These are phyloP conservation scores for Calvatia gigantea DNA, from an alignment of 768 basidiomycete genomes.

Conservation along the genomic window DNA sequence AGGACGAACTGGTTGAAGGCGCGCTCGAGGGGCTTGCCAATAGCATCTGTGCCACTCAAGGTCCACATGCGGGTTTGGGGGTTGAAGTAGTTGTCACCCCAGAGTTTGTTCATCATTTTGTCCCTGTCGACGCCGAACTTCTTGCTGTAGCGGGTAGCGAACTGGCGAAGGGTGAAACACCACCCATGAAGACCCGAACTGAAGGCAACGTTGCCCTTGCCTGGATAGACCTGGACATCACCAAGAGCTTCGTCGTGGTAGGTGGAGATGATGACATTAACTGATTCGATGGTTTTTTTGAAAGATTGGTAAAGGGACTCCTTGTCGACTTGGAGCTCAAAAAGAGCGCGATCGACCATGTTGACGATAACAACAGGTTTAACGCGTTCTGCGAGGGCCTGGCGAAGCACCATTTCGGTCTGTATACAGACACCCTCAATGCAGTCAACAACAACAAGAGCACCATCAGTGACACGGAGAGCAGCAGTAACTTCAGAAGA, in stretches of 20 bases:
- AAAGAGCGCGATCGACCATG: slow-evolving; percentile 99
- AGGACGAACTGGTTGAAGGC: slow-evolving; percentile 98
- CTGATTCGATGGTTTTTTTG: slow-evolving; percentile 93
- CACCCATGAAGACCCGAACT: slow-evolving; percentile 99
- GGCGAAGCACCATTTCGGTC: slow-evolving; percentile 98
- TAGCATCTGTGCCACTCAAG: slow-evolving; percentile 65
- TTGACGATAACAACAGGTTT: slow-evolving; percentile 99
- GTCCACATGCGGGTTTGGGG: slow-evolving; percentile 96
- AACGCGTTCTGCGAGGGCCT: slow-evolving; percentile 96
- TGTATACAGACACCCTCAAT: slow-evolving; percentile 99
- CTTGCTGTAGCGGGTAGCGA: slow-evolving; percentile 91
- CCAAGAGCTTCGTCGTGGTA: slow-evolving; percentile 93
- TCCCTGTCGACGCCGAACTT: slow-evolving; percentile 99
- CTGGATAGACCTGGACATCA: slow-evolving; percentile 98
- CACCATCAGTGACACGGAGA: slow-evolving; percentile 99
- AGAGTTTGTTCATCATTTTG: slow-evolving; percentile 96
- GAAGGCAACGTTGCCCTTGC: slow-evolving; percentile 97
- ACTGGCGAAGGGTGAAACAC: slow-evolving; percentile 99
- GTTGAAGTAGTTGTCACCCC: slow-evolving; percentile 99
- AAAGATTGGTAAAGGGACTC: slow-evolving; percentile 98
- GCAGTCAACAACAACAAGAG: slow-evolving; percentile 99
- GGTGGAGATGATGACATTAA: slow-evolving; percentile 98
- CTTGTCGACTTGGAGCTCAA: slow-evolving; percentile 96
- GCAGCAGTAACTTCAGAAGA: slow-evolving; percentile 99
- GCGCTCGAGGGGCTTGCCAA: slow-evolving; percentile 93